Evolutionary conservation across 148 eudicot genomes (phyloP), one percentile per base, ranked within the genome.

Genomic region (Limonium bicolor): DNA sequence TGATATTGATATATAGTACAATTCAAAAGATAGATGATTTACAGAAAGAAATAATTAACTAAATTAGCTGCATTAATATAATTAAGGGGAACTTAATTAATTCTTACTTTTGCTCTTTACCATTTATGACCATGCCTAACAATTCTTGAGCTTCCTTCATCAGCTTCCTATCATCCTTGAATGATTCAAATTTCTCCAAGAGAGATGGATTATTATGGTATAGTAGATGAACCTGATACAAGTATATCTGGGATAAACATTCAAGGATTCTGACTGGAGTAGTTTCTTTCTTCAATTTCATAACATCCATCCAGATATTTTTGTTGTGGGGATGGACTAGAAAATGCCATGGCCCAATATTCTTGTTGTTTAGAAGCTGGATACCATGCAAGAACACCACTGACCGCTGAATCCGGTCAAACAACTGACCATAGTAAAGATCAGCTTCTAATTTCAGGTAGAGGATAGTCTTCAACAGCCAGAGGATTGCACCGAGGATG

Each of bases 241-340:
- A 23, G 31, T 43, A 43, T n/a, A 3, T 2, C 7, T 0, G 1
- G 4, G 30, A 43, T 2, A 43, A 13, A 2, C 27, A 2, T 11
- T 20, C 16, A 4, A 43, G 28, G 31, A 43, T 43, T 31, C 48
- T 23, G 19, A 43, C 15, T 6, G 48, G 48, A 43, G 48, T n/a
- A 4, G 30, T 24, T 2, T 6, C 31, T 25, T 24, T 25, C 30
- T 20, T 43, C 18, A 43, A 12, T 14, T 43, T 24, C 48, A 31
- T 23, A n/a, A 43, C 29, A 6, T 43, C 4, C 31, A 23, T 24
- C 48, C 29, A 43, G 19, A 43, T n/a, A n/a, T n/a, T n/a, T n/a
- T n/a, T n/a, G n/a, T n/a, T n/a, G n/a, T n/a, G n/a, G n/a, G n/a
- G n/a, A n/a, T 29, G 33, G 33, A n/a, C 12, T n/a, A 29, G 33